These are phyloP conservation scores for Thraustochytrium striatum DNA, from an alignment of 352 stramenopile genomes.

Conservation along the genomic window DNA sequence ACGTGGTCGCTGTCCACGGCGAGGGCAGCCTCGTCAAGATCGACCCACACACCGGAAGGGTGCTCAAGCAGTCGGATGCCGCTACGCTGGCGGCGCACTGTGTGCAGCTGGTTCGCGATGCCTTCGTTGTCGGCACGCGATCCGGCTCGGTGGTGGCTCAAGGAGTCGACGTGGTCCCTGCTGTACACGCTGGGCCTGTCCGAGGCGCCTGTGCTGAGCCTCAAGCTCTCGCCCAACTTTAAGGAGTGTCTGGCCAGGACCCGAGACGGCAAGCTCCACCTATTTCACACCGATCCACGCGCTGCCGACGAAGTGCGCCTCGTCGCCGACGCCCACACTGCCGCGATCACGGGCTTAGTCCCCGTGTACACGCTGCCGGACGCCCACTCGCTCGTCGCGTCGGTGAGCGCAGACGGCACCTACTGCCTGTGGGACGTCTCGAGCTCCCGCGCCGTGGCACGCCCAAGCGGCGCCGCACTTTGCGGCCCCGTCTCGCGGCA, in stretches of 20 bases:
- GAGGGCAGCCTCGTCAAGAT: not conserved
- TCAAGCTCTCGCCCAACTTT: not conserved
- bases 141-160: slow-evolving; percentile 7
- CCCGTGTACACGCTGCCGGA: not conserved
- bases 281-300: not conserved
- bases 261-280: not conserved
- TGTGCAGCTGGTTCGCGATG: not conserved
- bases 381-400: not conserved
- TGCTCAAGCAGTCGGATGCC: slow-evolving; percentile 7
- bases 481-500: not conserved
- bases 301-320: not conserved
- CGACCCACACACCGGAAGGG: not conserved
- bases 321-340: not conserved
- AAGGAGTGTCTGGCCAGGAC: not conserved
- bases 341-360: not conserved
- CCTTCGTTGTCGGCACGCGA: not conserved
- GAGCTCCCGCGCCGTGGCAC: not conserved
- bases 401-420: not conserved
- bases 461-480: not conserved
- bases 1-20: not conserved
- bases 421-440: slow-evolving; percentile 4
- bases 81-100: not conserved
- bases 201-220: not conserved
- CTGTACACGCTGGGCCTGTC: not conserved
- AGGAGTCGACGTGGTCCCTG: not conserved